phyloP scores from a whole-genome alignment of 2,329 filamentous ascomycete genomes.

The Aspergillus alliaceus region DNA sequence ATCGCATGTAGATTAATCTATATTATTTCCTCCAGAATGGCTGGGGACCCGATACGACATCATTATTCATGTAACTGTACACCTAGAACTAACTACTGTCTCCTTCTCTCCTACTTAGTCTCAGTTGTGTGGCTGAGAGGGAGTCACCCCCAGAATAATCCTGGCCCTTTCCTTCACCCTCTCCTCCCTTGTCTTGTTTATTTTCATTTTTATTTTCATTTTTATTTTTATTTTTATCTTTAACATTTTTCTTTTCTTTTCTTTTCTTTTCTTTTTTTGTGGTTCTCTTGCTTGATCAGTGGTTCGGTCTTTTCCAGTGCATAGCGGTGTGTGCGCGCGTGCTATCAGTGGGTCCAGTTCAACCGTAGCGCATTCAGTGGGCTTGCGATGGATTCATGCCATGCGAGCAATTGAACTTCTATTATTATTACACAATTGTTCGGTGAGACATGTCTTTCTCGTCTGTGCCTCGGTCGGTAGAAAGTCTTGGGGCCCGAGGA shows the following conservation, averaged over 20 bases:
- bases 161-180: too few relatives aligned
- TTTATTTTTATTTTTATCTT: neutral
- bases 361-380: neutral
- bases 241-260: too few relatives aligned
- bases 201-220: neutral
- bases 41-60: neutral
- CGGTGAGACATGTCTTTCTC: slow-evolving; percentile 1
- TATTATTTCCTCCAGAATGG: neutral
- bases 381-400: neutral
- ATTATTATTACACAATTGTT: neutral
- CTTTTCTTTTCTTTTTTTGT: neutral
- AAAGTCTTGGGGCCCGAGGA: neutral
- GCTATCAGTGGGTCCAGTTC: neutral
- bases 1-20: neutral
- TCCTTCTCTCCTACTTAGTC: too few relatives aligned
- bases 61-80: neutral
- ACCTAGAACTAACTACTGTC: too few relatives aligned
- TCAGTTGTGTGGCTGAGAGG: too few relatives aligned
- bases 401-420: too few relatives aligned
- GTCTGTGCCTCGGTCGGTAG: neutral
- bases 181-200: neutral
- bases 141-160: too few relatives aligned
- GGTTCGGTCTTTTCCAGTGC: neutral
- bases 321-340: neutral
- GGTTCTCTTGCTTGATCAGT: neutral